Conservation (phyloP, 164 flowering plant genomes). For the Magnolia changhungtana region DNA sequence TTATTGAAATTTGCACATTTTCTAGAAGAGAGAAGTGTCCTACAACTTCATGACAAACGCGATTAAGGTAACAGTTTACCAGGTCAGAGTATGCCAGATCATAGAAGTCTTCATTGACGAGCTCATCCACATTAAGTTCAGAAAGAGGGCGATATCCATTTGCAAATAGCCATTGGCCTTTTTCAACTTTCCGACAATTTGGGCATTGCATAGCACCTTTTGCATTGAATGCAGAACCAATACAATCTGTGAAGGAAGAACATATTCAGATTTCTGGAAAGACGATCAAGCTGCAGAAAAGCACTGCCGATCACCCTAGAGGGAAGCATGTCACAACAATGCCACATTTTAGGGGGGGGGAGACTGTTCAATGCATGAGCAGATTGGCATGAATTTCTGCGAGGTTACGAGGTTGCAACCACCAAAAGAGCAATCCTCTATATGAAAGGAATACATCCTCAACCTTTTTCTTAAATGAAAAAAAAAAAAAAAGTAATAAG, state of each 20-base stretch:
- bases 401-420: too few relatives aligned
- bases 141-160: conserved; percentile 50
- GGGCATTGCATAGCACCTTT: conserved; percentile 91
- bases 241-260: conserved; percentile 52
- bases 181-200: conserved; percentile 78
- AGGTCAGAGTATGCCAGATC: conserved; percentile 64
- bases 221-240: conserved; percentile 80
- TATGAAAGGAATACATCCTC: not conserved
- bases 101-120: conserved; percentile 69
- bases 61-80: conserved; percentile 31
- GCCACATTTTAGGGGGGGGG: not conserved
- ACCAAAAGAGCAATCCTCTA: too few relatives aligned
- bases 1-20: not conserved
- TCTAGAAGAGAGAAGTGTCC: not conserved
- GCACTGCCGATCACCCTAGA: not conserved
- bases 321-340: not conserved
- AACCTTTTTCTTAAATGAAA: not conserved
- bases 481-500: not conserved
- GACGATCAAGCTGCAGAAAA: not conserved
- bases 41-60: not conserved
- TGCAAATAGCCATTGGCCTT: conserved; percentile 80
- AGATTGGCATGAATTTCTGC: too few relatives aligned
- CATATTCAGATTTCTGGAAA: not conserved
- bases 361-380: not conserved
- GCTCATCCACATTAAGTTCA: conserved; percentile 62